Base-by-base conservation (phyloP, 2,329 filamentous ascomycete species). In the Penicillium sp. region DNA sequence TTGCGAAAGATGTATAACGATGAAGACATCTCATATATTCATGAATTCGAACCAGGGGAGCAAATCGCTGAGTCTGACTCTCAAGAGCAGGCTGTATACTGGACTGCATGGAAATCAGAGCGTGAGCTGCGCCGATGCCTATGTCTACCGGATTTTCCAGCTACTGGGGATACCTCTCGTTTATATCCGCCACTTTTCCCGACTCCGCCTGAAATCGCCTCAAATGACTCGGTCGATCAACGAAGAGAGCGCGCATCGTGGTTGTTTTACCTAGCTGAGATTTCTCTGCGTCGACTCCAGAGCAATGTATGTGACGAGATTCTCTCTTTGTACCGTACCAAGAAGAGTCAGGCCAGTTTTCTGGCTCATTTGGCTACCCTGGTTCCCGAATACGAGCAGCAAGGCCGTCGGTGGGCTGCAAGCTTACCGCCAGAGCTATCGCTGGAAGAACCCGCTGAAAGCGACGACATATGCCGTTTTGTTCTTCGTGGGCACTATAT, bases 401-500 rank as follows among this genome's bases (percentile, higher is more conserved):
- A 49, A 26, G 26, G 24, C 9, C 24, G 24, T n/a, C 45, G 24
- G 24, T 49, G 45, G 45, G 45, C 24, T 28, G 24, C 24, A 6
- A 28, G 24, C 26, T 30, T 49, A 28, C 45, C 45, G 4, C 6
- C 24, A 3, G 24, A 28, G 26, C 45, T 30, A 10, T 28, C 24
- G 9, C 45, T 30, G 3, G 26, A n/a, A 3, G 45, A 49, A n/a
- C 45, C 45, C 2, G 26, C 45, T 9, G 26, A 28, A 9, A 30
- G 9, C 9, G 45, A 49, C 26, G 45, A 49, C 9, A 30, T 49
- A n/a, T 30, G 24, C 17, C 45, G 45, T 7, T 49, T 49, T 49
- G 45, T 49, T 28, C 45, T 49, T n/a, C 45, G 45, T 28, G 45
- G 45, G 5, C 45, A 30, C 26, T 28, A 28, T n/a, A 49, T 30